A percentile compares a stretch with the other conserved stretches of the same genome.
phyloP scores from a whole-genome alignment of 192 early-diverging fungal species.

The Mortierella claussenii region DNA sequence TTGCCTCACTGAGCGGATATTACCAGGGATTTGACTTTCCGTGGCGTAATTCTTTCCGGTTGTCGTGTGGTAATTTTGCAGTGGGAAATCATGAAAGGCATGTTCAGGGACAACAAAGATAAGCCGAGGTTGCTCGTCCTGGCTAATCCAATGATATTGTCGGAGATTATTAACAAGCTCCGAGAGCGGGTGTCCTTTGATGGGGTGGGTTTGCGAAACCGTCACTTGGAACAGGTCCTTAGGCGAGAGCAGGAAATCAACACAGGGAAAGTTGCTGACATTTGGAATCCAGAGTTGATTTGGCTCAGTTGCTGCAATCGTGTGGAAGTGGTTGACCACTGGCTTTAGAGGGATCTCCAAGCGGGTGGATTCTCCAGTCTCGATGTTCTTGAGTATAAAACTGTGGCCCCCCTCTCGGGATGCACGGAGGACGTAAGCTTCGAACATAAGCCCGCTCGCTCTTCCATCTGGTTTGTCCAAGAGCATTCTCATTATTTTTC shows the following conservation, averaged over 20 bases:
- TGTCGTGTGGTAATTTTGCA: conserved; percentile 13
- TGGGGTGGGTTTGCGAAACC: not conserved
- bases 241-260: conserved; percentile 1
- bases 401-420: conserved; percentile 15
- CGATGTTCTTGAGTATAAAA: conserved; percentile 13
- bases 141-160: conserved; percentile 1
- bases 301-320: not conserved
- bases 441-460: conserved; percentile 37
- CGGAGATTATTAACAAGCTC: conserved; percentile 10
- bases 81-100: not conserved
- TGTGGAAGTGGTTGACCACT: not conserved
- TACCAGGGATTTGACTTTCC: not conserved
- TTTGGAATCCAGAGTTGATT: conserved; percentile 14
- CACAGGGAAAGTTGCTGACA: conserved; percentile 10
- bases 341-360: not conserved
- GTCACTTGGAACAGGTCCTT: conserved; percentile 15
- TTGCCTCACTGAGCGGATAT: conserved; percentile 4
- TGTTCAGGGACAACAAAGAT: conserved; percentile 16
- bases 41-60: not conserved
- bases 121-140: not conserved
- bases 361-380: not conserved
- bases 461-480: not conserved
- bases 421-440: conserved; percentile 17
- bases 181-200: conserved; percentile 6
- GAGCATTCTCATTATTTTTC: not conserved